Base-by-base conservation (phyloP, 129 eudicot species). In the Helichrysum umbraculigerum region DNA sequence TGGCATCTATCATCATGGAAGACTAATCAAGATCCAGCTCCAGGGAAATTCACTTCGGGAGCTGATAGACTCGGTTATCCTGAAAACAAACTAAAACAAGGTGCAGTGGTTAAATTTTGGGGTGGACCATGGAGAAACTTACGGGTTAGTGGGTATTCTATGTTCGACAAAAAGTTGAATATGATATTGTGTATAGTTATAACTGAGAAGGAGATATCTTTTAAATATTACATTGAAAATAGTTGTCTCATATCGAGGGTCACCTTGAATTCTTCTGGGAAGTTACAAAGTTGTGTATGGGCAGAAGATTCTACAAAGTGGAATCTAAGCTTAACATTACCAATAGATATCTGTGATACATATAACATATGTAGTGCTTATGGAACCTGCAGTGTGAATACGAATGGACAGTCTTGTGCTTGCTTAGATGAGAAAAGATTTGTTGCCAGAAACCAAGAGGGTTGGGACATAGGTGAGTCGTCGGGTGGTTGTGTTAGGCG, bases 1-100 rank as follows among this genome's bases (percentile, higher is more conserved):
- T 66, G 77, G 82, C 60, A 8, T 41, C 30, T 85, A n/a, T 8
- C 85, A 0, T 68, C 91, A 1, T 83, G 91, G 91, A 87, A 54
- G 39, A 87, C 78, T 73, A 42, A 8, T 44, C 65, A 79, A 28
- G 88, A 87, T 75, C 88, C 91, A 16, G 50, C 80, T 47, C 52
- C 61, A 25, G 84, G 91, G 25, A 77, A 76, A 1, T 78, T 29
- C 28, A 77, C 84, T 1, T 70, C 59, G 66, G 68, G 65, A 0
- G 21, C 56, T 22, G 78, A 78, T 72, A 58, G 72, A 6, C 37
- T 2, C 8, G 79, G 80, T 39, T 79, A 77, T n/a, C 86, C 91
- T 12, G 83, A 83, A 57, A 42, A 15, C 39, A 22, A 76, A 2
- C 61, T 86, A 3, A 68, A 30, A 30, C 51, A 66, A 19, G 74